Conservation (phyloP, 179 eudicot genomes). For the Vitellaria paradoxa region DNA sequence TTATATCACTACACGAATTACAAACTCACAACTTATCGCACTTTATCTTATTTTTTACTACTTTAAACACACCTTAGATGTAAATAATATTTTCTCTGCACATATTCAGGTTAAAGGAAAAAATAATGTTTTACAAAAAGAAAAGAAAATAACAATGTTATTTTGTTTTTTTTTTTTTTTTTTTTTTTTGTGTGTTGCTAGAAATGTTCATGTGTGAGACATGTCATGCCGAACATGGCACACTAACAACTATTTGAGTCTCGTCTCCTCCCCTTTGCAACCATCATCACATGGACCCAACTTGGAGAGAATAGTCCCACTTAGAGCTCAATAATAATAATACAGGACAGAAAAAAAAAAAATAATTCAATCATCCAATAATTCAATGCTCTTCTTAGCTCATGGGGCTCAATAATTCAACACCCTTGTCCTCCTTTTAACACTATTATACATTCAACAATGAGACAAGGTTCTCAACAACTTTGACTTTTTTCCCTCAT, state of each 20-base stretch:
- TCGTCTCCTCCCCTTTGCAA: not conserved
- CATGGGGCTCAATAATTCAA: conserved; percentile 20
- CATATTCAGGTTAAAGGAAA: no score
- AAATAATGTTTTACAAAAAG: no score
- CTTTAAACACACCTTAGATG: no score
- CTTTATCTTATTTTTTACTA: no score
- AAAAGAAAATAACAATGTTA: no score
- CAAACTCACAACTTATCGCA: no score
- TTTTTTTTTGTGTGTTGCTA: not conserved
- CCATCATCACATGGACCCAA: conserved; percentile 15
- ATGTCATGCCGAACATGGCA: conserved; percentile 2
- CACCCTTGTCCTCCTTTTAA: conserved; percentile 14
- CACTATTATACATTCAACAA: not conserved
- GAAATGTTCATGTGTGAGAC: not conserved
- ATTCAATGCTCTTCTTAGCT: conserved; percentile 6
- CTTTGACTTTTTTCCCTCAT: conserved; percentile 12
- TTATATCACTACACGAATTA: no score
- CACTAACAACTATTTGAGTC: not conserved
- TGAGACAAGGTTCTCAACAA: conserved; percentile 15
- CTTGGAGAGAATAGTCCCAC: not conserved
- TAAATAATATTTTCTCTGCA: no score
- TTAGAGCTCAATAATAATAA: no score
- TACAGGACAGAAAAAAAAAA: not conserved
- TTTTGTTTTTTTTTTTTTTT: no score
- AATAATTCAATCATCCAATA: conserved; percentile 1